Percentiles rank a stretch among this genome's conserved stretches.
Conservation (phyloP, 2,329 filamentous ascomycete genomes). For the Fonsecaea erecta region DNA sequence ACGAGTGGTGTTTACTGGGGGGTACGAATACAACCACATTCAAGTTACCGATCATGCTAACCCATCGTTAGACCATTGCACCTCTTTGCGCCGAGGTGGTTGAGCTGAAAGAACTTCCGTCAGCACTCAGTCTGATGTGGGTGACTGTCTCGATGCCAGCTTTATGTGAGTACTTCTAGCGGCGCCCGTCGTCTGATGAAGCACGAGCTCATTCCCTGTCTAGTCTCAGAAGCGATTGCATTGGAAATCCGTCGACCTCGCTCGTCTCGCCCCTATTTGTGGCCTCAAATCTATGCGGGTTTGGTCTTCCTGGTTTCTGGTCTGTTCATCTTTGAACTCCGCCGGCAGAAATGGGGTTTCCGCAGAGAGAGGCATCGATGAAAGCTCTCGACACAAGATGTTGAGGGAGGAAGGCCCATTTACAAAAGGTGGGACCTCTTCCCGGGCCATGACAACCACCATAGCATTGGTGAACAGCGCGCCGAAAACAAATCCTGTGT, state of each 20-base stretch:
- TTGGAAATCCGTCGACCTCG: slow-evolving; percentile 53
- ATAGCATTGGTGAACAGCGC: background rate
- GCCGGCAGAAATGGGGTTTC: slow-evolving; percentile 34
- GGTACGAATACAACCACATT: slow-evolving; percentile 14
- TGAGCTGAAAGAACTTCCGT: slow-evolving; percentile 38
- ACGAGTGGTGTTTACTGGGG: slow-evolving; percentile 57
- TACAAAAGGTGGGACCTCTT: background rate
- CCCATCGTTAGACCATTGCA: slow-evolving; percentile 37
- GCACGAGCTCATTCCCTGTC: background rate
- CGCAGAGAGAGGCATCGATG: slow-evolving; percentile 33
- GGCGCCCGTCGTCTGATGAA: background rate
- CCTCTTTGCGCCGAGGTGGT: slow-evolving; percentile 41
- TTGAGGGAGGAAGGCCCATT: background rate
- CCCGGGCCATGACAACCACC: background rate
- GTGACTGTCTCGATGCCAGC: slow-evolving; percentile 45
- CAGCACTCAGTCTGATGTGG: slow-evolving; percentile 40
- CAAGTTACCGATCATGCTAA: slow-evolving; percentile 10
- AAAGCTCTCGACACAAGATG: background rate
- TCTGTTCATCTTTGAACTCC: slow-evolving; percentile 36
- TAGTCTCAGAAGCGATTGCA: slow-evolving; percentile 58
- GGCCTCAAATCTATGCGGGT: slow-evolving; percentile 58
- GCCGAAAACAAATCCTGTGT: background rate
- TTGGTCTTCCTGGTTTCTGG: slow-evolving; percentile 37
- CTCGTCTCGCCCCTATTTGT: slow-evolving; percentile 53
- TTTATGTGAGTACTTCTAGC: slow-evolving; percentile 47